A percentile compares a stretch with the other conserved stretches of the same genome.
phyloP scores from a whole-genome alignment of 257 asterid species.

The Fraxinus americana region DNA sequence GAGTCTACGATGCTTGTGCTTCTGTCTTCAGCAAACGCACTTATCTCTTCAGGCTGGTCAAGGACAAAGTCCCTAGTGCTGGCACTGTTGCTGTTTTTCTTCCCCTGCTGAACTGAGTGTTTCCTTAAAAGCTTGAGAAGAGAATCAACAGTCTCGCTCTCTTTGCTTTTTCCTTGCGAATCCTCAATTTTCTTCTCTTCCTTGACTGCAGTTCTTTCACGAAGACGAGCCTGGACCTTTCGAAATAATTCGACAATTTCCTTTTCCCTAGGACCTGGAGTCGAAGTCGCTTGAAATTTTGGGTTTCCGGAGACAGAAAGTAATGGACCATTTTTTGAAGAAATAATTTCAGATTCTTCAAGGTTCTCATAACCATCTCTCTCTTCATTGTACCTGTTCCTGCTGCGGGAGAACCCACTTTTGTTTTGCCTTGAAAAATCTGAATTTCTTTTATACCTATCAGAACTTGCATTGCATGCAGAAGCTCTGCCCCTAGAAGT shows the following conservation, averaged over 20 bases:
- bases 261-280: conserved; percentile 89
- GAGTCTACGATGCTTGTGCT: conserved; percentile 31
- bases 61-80: conserved; percentile 55
- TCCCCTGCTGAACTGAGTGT: conserved; percentile 84
- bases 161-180: conserved; percentile 62
- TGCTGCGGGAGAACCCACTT: conserved; percentile 64
- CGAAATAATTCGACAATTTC: conserved; percentile 91
- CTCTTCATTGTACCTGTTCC: conserved; percentile 65
- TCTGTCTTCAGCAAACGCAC: conserved; percentile 38
- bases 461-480: conserved; percentile 61
- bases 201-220: conserved; percentile 70
- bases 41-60: conserved; percentile 50
- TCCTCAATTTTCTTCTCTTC: conserved; percentile 75
- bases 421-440: conserved; percentile 75
- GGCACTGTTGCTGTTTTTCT: conserved; percentile 40
- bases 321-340: conserved; percentile 71
- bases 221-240: conserved; percentile 91
- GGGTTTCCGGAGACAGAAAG: conserved; percentile 53
- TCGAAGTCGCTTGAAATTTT: conserved; percentile 63
- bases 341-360: conserved; percentile 65
- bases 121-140: conserved; percentile 90
- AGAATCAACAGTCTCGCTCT: conserved; percentile 88
- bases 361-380: conserved; percentile 60
- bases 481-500: conserved; percentile 40
- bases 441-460: conserved; percentile 63